Base-by-base conservation (phyloP, 371 early-diverging fungal species). In the Rhizomucor miehei region DNA sequence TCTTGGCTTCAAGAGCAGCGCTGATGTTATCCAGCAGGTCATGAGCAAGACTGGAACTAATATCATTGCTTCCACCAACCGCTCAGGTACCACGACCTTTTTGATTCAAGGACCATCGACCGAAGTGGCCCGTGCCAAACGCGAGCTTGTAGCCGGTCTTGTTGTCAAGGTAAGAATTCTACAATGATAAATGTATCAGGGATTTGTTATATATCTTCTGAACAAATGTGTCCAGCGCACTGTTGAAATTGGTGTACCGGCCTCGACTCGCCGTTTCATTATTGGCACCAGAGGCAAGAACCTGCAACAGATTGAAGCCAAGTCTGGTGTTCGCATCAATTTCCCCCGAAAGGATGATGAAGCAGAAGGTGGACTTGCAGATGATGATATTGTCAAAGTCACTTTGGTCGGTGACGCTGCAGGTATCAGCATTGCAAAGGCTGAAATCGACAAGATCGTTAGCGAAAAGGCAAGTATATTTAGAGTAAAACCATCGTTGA, bases 41-140 rank as follows among this genome's bases (percentile, higher is more conserved):
- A 87, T 81, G 72, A 63, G 73, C 49, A 73, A 80, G 50, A 87
- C 88, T 4, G 80, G 82, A 38, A 91, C 94, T n/a, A 78, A 81
- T 20, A 93, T 95, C 57, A 94, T 95, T 51, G 82, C 89, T 19
- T 91, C 94, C 39, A 88, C 88, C 47, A 88, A 90, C 73, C 77
- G 81, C 34, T 80, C 81, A 44, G 84, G 87, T 20, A 87, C 87
- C n/a, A 82, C 89, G 36, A 93, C 92, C 25, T 91, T 92, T 57
- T 65, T 94, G 40, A 85, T 97, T 68, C 86, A 85, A 63, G 95
- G 97, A 49, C 79, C 83, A 38, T 73, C 86, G 19, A 85, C 87
- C 25, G 83, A 81, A 47, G 92, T 94, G 12, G 82, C 85, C 53
- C 81, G 77, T 55, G 92, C 95, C 13, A 90, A 88, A 61, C 85